Evolutionary conservation across 129 eudicot genomes (phyloP), one percentile per base, ranked within the genome.

Genomic region (Centaurea solstitialis): DNA sequence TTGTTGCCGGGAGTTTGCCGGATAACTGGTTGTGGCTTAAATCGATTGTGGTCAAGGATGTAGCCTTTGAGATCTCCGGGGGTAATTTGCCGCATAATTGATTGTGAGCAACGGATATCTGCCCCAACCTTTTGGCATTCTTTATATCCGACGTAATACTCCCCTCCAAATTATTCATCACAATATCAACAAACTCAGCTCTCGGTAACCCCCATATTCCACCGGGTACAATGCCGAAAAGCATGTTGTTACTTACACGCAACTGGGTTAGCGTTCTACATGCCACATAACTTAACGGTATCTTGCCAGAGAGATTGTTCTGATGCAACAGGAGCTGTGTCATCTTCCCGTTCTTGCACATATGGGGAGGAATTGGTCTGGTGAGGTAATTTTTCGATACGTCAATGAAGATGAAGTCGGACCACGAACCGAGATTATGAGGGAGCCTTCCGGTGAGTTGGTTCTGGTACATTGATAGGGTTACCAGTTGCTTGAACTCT

Each of bases 311-410:
- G 45, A 90, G 84, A 0, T 73, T 83, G 87, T 90, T 90, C 33
- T 90, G 77, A 18, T 87, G 88, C 5, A 90, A 75, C 70, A 90
- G 73, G 3, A 90, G 90, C 76, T 35, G 53, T 8, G 79, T 33
- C 90, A 87, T 84, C 81, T 74, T 78, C 38, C 86, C 79, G 21
- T 85, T 78, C 53, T 74, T 77, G 18, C 90, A 87, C 90, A 87
- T 87, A 62, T 81, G 23, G 12, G 90, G 86, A 18, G 98, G 98
- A 21, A 95, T 95, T 0, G 70, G 76, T 45, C 99, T 97, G 6
- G 92, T 70, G 45, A 95, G 85, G 17, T 61, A 75, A 81, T 95
- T 95, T 85, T 90, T 94, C 0, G 99, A 91, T 5, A 87, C 93
- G 66, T 93, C 98, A 45, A 93, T 93, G 90, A 80, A 93, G 40